Base-by-base conservation (phyloP, 148 eudicot genomes). In the Polygonum aviculare region DNA sequence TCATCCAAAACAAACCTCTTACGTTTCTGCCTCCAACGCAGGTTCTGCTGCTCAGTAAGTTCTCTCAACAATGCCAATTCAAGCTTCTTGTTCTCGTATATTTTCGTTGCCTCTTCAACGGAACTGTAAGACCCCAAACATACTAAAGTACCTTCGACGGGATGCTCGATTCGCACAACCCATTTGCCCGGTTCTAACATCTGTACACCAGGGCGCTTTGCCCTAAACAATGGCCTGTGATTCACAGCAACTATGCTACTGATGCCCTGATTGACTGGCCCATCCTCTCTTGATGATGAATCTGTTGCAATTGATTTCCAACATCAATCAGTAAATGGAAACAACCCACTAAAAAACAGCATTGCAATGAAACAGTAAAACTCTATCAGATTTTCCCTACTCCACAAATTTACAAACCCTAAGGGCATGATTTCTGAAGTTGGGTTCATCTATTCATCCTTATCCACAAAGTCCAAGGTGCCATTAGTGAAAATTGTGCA, bases 81-180 rank as follows among this genome's bases (percentile, higher is more conserved):
- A 2, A 41, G 51, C 21, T 73, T 73, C 75, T 73, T 73, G 19
- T 45, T 41, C 35, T 48, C 12, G 26, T 73, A 73, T 16, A 26
- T 51, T 19, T 18, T 48, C 5, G 8, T 8, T 10, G 75, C 75
- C 75, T 73, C 75, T 48, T 73, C 75, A 26, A 26, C 12, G 48
- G 75, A 45, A 47, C 19, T 10, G 47, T 40, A 21, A 73, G 75
- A 26, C 35, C 75, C 75, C 75, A 73, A 73, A 19, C 55, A 45
- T 7, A 19, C 19, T 22, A 19, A 19, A n/a, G 52, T 48, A 7
- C 48, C 48, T 73, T 19, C 35, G 9, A 10, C 9, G 3, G 75
- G 75, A 47, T 40, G 52, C 4, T 12, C 6, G 22, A 73, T 73
- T 73, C 12, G 16, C n/a, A 47, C 75, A 1, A 3, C 16, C 75